Conservation (phyloP, 176 grass and related monocot species). For the Hyparrhenia diplandra region DNA sequence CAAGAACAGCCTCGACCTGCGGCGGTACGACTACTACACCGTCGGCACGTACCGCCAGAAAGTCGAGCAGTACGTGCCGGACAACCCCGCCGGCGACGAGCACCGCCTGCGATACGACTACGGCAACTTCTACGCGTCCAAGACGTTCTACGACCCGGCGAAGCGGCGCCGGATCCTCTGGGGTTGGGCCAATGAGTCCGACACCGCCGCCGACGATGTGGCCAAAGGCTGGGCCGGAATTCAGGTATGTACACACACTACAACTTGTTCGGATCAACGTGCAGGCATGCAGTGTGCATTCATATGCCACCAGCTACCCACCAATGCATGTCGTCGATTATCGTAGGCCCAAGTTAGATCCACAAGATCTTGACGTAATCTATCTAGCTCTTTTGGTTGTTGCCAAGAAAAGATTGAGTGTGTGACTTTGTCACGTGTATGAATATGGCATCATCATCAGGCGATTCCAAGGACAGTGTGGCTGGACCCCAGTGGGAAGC, state of each 20-base stretch:
- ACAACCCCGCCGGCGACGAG: conserved; percentile 40
- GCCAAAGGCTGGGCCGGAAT: conserved; percentile 81
- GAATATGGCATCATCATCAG: neutral
- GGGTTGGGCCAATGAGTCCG: conserved; percentile 88
- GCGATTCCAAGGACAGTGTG: conserved; percentile 65
- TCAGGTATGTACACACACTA: conserved; percentile 28
- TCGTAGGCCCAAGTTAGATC: too few species aligned
- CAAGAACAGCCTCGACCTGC: conserved; percentile 76
- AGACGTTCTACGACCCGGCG: conserved; percentile 69
- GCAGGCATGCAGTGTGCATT: too few species aligned
- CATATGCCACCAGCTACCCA: too few species aligned
- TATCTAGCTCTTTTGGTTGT: too few species aligned
- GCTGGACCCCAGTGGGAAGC: conserved; percentile 61
- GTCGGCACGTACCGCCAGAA: conserved; percentile 46
- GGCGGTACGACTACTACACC: conserved; percentile 78
- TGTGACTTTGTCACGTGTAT: neutral
- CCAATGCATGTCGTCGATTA: too few species aligned
- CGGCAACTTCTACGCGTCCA: conserved; percentile 92
- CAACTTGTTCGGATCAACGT: neutral
- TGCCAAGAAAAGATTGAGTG: too few species aligned
- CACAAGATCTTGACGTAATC: too few species aligned
- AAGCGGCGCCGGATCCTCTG: conserved; percentile 68
- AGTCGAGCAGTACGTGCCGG: conserved; percentile 53
- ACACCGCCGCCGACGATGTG: conserved; percentile 40
- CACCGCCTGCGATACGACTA: conserved; percentile 61